Evolutionary conservation across 2,329 filamentous ascomycete genomes (phyloP).

Genomic region (Rutstroemia sp.): DNA sequence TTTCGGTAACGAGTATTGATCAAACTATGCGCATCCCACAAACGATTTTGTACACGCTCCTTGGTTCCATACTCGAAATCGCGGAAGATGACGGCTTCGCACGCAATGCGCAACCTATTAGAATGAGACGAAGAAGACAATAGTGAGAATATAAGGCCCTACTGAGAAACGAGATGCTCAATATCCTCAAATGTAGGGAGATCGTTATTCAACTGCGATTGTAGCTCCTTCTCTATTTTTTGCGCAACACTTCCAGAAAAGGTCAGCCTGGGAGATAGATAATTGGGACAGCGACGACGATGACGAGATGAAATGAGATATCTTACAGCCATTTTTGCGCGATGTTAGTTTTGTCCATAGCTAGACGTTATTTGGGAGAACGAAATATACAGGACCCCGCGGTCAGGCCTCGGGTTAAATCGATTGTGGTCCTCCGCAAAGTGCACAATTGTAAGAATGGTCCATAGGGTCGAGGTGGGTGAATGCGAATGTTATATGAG

Average conservation of each 20-base stretch:
- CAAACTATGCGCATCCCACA: constrained; percentile 74
- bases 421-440: constrained; percentile 11
- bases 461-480: constrained; percentile 7
- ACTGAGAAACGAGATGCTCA: constrained; percentile 29
- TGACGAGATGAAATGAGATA: background rate
- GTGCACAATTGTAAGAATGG: constrained; percentile 6
- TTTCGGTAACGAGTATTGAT: constrained; percentile 75
- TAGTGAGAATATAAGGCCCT: constrained; percentile 8
- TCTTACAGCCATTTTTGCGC: constrained; percentile 46
- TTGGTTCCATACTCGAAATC: constrained; percentile 60
- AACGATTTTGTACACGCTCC: constrained; percentile 57
- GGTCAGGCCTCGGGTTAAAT: constrained; percentile 50
- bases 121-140: background rate
- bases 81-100: constrained; percentile 63
- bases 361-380: background rate
- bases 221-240: constrained; percentile 41
- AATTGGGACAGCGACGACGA: background rate
- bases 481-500: background rate
- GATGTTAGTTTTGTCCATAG: constrained; percentile 25
- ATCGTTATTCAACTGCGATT: constrained; percentile 39
- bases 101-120: constrained; percentile 41
- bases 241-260: constrained; percentile 31
- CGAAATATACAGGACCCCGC: constrained; percentile 33
- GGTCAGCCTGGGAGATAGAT: constrained; percentile 14
- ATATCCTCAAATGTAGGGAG: constrained; percentile 41